Evolutionary conservation across 2,329 filamentous ascomycete species (phyloP), one percentile per base, ranked within the genome.

Genomic region (Monilinia vaccinii-corymbosi): DNA sequence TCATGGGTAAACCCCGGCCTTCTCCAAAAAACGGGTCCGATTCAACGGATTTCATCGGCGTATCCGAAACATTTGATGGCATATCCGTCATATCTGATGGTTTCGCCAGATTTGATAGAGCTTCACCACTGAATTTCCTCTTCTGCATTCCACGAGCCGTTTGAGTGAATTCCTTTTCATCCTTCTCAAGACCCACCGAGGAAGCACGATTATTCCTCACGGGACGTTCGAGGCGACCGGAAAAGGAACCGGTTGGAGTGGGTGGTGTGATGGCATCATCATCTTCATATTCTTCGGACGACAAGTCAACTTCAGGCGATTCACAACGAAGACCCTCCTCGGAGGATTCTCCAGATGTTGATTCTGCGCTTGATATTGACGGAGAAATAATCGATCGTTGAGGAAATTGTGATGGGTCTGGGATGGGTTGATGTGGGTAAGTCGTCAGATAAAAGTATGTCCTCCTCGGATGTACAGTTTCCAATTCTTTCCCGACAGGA

Each of bases 391-490:
- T 85, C 64, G 84, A 76, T 63, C 81, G 80, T 66, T 77, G 78
- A 60, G 78, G 76, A 63, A 78, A 75, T n/a, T 69, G 60, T 56
- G 83, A 76, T 47, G 78, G 80, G 65, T 88, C 83, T 2, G 91
- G 90, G 23, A 97, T 84, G 42, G 90, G 84, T 71, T 93, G 90
- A 71, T 88, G 89, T 50, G 89, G 85, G 70, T 82, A 87, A n/a
- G 89, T 96, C 44, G 91, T 96, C 62, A 99, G 83, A 76, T 92
- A 97, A 76, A 95, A 97, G 78, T 96, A 97, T 50, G 95, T 92
- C 74, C 94, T 90, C 71, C 93, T 88, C 23, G 94, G 94, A 72
- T 97, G 93, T 46, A 93, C 88, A 45, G 89, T 86, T 72, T 97
- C 91, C 58, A 97, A 83, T 75, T 96, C 91, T 76, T 97, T 97